These are phyloP conservation scores for Camellia sinensis DNA, from an alignment of 148 eudicot species.

Conservation along the genomic window DNA sequence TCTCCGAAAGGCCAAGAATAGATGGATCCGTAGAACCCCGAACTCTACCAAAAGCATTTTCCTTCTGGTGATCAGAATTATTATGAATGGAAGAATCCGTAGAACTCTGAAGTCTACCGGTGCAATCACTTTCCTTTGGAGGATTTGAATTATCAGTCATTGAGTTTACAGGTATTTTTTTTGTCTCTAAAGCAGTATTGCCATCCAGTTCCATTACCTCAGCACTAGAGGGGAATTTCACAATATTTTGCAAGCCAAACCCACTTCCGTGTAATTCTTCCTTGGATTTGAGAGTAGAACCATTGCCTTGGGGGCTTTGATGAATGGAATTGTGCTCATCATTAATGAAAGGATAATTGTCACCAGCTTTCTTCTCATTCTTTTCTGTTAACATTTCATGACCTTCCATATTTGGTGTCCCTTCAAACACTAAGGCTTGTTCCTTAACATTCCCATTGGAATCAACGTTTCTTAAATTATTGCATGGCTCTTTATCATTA, in stretches of 20 bases:
- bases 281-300: conserved; percentile 28
- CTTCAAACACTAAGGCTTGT: conserved; percentile 31
- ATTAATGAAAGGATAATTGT: conserved; percentile 25
- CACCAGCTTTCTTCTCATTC: conserved; percentile 31
- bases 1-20: conserved; percentile 15
- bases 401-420: conserved; percentile 31
- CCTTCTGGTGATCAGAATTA: conserved; percentile 1
- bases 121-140: conserved; percentile 30
- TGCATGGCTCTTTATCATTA: conserved; percentile 37
- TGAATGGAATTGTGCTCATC: conserved; percentile 24
- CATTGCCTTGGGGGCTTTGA: conserved; percentile 33
- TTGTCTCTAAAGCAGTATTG: conserved; percentile 28
- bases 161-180: conserved; percentile 18
- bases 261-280: conserved; percentile 33
- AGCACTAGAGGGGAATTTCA: conserved; percentile 21
- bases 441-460: conserved; percentile 44
- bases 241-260: conserved; percentile 34
- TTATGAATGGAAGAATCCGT: conserved; percentile 34
- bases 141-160: conserved; percentile 20
- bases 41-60: background rate
- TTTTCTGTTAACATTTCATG: conserved; percentile 31
- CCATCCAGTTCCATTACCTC: conserved; percentile 34
- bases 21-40: conserved; percentile 11
- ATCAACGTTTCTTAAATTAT: conserved; percentile 37
- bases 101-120: conserved; percentile 25